Base-by-base conservation (phyloP, 345 rosid genomes). In the Euphorbia lathyris region DNA sequence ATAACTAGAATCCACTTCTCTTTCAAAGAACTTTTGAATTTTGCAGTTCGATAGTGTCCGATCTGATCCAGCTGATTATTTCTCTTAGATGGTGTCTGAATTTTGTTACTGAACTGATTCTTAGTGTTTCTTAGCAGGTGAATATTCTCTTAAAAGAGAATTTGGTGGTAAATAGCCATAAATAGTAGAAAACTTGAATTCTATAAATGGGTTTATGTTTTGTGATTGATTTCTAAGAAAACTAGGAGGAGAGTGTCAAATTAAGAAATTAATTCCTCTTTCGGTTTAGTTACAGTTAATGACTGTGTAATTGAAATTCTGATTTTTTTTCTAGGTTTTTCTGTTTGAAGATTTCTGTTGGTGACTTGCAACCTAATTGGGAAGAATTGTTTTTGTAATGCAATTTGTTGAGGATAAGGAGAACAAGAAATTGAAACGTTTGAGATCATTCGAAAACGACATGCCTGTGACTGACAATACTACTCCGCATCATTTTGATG, bases 381-480 rank as follows among this genome's bases (percentile, higher is more conserved):
- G 25, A 61, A 63, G 67, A 62, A 73, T 73, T 75, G 45, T 57
- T 56, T 65, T 68, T 85, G 86, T 84, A 72, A 89, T 89, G 95
- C 90, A 84, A 83, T 81, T 82, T 9, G 81, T 72, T 70, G 84
- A 80, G 60, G 81, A 68, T 3, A 76, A 70, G 20, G 78, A 73
- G 78, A 77, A 67, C 77, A 83, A 74, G 85, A 82, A 63, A 68
- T 78, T 71, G 80, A 89, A 87, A 83, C 81, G 82, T 56, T 63
- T 74, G 22, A 82, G 87, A 71, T 73, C 82, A 29, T 74, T 71
- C 25, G 51, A 68, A 47, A 32, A 52, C 80, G 62, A 83, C 11
- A 90, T 87, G 90, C 86, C 88, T 34, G 55, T 79, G 70, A 86
- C 88, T 1, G 89, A 90, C 45, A 65, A 55, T 66, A 73, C 75